A percentile compares a stretch with the other conserved stretches of the same genome.
Conservation (phyloP, 2,329 filamentous ascomycete species). For the Sarocladium brachiariae region DNA sequence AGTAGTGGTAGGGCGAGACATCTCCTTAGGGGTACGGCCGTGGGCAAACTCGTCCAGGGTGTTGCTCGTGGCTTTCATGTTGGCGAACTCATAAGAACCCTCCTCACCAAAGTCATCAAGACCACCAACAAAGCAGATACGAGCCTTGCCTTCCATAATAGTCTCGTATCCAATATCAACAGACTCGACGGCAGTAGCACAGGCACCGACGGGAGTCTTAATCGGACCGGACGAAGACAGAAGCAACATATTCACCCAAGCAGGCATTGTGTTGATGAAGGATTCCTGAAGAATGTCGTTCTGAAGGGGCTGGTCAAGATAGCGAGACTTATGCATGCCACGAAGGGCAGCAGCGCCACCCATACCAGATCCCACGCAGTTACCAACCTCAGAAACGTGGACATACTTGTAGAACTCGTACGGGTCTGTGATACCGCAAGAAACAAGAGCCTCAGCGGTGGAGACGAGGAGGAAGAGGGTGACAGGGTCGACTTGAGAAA, state of each 20-base stretch:
- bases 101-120: slow-evolving; percentile 99
- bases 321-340: slow-evolving; percentile 98
- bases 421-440: slow-evolving; percentile 93
- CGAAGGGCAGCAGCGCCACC: slow-evolving; percentile 87
- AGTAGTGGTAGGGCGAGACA: slow-evolving; percentile 96
- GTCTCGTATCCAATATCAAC: slow-evolving; percentile 97
- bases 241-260: slow-evolving; percentile 99
- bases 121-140: slow-evolving; percentile 94
- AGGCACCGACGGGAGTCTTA: slow-evolving; percentile 97
- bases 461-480: slow-evolving; percentile 93
- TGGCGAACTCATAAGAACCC: slow-evolving; percentile 98
- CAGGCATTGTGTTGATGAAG: slow-evolving; percentile 99
- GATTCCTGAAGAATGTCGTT: slow-evolving; percentile 99
- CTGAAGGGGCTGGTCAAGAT: slow-evolving; percentile 92
- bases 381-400: slow-evolving; percentile 94
- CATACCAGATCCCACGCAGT: slow-evolving; percentile 97
- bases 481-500: slow-evolving; percentile 93
- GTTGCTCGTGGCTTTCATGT: slow-evolving; percentile 99
- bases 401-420: slow-evolving; percentile 99
- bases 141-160: slow-evolving; percentile 96
- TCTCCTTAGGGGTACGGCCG: slow-evolving; percentile 89
- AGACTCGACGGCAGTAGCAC: slow-evolving; percentile 94
- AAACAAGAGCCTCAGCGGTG: slow-evolving; percentile 83
- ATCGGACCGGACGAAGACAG: slow-evolving; percentile 96
- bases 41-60: slow-evolving; percentile 94